phyloP scores from a whole-genome alignment of 768 basidiomycete species.

The Xanthoconium stramineum region DNA sequence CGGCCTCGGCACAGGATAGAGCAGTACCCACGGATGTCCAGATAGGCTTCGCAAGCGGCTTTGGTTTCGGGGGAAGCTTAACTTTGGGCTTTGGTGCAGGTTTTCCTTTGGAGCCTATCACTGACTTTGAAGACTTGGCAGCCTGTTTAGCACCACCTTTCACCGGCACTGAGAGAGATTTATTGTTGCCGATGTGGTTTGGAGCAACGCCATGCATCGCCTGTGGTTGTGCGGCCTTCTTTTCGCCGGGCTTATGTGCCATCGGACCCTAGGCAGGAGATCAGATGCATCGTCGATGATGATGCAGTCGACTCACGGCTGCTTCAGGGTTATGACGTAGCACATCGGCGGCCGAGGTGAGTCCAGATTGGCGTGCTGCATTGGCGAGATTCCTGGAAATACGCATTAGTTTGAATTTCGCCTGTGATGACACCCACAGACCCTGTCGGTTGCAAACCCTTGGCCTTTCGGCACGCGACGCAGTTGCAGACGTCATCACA shows the following conservation, averaged over 20 bases:
- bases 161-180: conserved; percentile 8
- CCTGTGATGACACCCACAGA: conserved; percentile 28
- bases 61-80: conserved; percentile 31
- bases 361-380: conserved; percentile 37
- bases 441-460: conserved; percentile 61
- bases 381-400: conserved; percentile 36
- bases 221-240: conserved; percentile 15
- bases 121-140: conserved; percentile 9
- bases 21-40: conserved; percentile 52
- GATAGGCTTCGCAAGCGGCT: conserved; percentile 42
- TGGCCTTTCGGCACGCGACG: conserved; percentile 56
- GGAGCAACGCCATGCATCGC: neutral
- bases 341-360: conserved; percentile 37
- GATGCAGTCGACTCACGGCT: conserved; percentile 21
- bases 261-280: conserved; percentile 23
- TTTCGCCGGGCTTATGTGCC: conserved; percentile 24
- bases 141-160: conserved; percentile 9
- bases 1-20: conserved; percentile 45
- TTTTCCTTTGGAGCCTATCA: conserved; percentile 15
- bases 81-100: conserved; percentile 19
- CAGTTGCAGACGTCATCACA: conserved; percentile 71
- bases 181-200: conserved; percentile 3
- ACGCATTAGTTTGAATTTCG: conserved; percentile 7
- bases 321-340: conserved; percentile 33
- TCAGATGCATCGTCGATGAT: conserved; percentile 6